A percentile compares a stretch with the other conserved stretches of the same genome.
Evolutionary conservation across 73 alveolate genomes (phyloP).

Genomic region (Uronychia binucleata): DNA sequence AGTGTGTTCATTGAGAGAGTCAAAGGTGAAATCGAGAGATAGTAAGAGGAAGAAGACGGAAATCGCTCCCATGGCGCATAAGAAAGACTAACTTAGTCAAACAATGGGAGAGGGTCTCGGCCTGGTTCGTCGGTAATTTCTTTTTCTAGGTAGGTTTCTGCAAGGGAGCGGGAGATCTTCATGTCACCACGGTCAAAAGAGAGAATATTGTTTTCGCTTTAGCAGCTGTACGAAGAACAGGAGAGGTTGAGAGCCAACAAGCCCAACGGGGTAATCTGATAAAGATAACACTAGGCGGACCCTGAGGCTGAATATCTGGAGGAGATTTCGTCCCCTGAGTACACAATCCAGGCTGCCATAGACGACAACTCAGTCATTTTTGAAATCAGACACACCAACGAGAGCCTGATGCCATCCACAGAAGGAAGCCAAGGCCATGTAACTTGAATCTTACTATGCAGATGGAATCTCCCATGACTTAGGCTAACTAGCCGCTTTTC

Average conservation of each 20-base stretch:
- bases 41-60: too few species aligned
- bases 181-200: neutral
- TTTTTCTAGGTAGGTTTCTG: neutral
- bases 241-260: neutral
- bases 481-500: neutral
- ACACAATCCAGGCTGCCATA: neutral
- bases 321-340: neutral
- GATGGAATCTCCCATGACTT: neutral
- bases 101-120: neutral
- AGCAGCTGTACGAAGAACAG: neutral
- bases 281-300: neutral
- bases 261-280: neutral
- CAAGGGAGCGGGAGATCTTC: neutral
- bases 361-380: neutral
- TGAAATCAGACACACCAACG: neutral
- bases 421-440: neutral
- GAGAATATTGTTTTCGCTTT: neutral
- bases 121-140: neutral
- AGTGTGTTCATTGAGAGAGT: neutral
- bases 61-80: too few species aligned
- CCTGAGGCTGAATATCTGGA: neutral
- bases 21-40: too few species aligned
- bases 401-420: neutral
- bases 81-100: too few species aligned
- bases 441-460: neutral